phyloP scores from a whole-genome alignment of 805 yeast species.

The Ogataea populi-albae region DNA sequence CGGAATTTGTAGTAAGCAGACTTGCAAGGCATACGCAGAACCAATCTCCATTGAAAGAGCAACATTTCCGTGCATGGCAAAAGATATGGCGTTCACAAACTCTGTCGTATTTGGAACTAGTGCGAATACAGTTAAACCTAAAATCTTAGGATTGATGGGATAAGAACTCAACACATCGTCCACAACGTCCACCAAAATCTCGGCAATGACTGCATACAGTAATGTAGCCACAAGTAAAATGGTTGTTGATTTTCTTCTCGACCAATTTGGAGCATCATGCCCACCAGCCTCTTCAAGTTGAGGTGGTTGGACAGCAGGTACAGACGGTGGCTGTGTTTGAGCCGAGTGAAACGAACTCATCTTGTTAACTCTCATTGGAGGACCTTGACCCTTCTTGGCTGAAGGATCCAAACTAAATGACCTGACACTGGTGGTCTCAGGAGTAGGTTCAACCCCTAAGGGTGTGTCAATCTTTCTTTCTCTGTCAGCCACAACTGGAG shows the following conservation, averaged over 20 bases:
- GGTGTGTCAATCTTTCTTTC: slow-evolving; percentile 29
- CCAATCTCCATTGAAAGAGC: slow-evolving; percentile 98
- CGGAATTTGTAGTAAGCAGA: slow-evolving; percentile 90
- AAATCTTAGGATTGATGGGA: slow-evolving; percentile 85
- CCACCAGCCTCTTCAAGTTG: slow-evolving; percentile 47
- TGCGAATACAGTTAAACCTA: slow-evolving; percentile 93
- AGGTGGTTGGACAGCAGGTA: slow-evolving; percentile 2
- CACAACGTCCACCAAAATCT: slow-evolving; percentile 87
- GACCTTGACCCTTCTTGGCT: slow-evolving; percentile 9
- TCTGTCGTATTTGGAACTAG: slow-evolving; percentile 96
- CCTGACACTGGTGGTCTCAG: slow-evolving; percentile 26
- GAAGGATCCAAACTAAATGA: slow-evolving; percentile 23
- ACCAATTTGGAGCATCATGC: slow-evolving; percentile 98
- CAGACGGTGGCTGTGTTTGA: slow-evolving; percentile 8
- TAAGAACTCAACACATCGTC: slow-evolving; percentile 76
- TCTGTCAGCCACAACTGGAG: slow-evolving; percentile 45
- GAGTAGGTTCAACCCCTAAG: slow-evolving; percentile 1
- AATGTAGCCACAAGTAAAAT: slow-evolving; percentile 82
- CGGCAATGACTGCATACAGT: slow-evolving; percentile 90
- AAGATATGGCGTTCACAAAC: slow-evolving; percentile 92
- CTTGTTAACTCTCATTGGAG: neutral
- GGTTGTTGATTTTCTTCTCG: slow-evolving; percentile 75
- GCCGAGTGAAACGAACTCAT: slow-evolving; percentile 1
- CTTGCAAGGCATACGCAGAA: slow-evolving; percentile 94
- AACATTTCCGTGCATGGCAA: slow-evolving; percentile 93